Percentiles rank a stretch among this genome's conserved stretches.
Conservation (phyloP, 768 basidiomycete genomes). For the Boletus huronensis region DNA sequence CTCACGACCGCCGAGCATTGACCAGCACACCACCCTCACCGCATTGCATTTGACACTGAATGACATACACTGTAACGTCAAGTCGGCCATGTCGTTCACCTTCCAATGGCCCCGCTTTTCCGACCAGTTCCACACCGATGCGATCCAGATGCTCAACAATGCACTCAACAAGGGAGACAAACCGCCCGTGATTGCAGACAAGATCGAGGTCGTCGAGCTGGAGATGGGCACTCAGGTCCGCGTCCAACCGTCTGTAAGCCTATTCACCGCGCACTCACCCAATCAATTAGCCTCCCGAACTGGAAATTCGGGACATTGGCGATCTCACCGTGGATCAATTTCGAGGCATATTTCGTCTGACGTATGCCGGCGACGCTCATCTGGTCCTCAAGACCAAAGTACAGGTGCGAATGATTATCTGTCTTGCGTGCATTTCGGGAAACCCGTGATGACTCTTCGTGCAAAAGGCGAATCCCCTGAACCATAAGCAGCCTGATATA, state of each 20-base stretch:
- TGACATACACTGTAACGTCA: neutral
- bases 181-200: conserved; percentile 95
- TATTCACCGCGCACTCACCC: neutral
- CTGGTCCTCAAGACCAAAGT: conserved; percentile 86
- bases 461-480: conserved; percentile 85
- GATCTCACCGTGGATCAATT: conserved; percentile 95
- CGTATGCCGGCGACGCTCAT: conserved; percentile 92
- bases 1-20: conserved; percentile 6
- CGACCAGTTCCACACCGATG: conserved; percentile 94
- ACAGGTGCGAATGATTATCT: conserved; percentile 52
- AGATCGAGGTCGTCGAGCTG: conserved; percentile 96
- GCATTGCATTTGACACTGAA: neutral
- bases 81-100: conserved; percentile 67
- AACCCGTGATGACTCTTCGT: conserved; percentile 4
- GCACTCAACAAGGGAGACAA: conserved; percentile 97
- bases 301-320: conserved; percentile 96
- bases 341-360: conserved; percentile 92
- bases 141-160: conserved; percentile 94
- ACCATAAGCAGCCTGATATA: conserved; percentile 88
- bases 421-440: neutral
- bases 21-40: neutral
- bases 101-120: conserved; percentile 98
- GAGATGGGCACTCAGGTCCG: conserved; percentile 96
- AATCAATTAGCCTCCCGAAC: conserved; percentile 79
- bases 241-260: neutral